phyloP scores from a whole-genome alignment of 495 filamentous ascomycete species.

The Elaphomyces granulatus region DNA sequence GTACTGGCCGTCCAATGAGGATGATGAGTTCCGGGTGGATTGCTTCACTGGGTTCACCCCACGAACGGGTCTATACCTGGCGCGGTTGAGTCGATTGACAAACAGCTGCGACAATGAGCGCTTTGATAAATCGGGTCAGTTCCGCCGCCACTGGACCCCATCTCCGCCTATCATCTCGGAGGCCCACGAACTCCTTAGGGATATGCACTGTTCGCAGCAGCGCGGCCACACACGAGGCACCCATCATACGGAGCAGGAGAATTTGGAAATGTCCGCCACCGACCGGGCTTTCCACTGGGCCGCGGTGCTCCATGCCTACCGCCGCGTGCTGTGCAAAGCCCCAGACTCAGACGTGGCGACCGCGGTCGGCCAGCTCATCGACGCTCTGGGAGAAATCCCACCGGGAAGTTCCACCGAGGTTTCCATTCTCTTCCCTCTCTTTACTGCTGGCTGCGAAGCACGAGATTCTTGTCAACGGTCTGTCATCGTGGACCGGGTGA shows the following conservation, averaged over 20 bases:
- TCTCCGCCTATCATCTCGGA: slow-evolving; percentile 34
- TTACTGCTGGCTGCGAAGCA: slow-evolving; percentile 71
- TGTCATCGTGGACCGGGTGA: slow-evolving; percentile 52
- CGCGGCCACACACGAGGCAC: slow-evolving; percentile 17
- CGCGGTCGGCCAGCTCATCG: slow-evolving; percentile 48
- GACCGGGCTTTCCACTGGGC: slow-evolving; percentile 74
- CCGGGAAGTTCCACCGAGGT: slow-evolving; percentile 57
- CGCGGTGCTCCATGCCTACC: slow-evolving; percentile 61
- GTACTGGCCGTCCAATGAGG: slow-evolving; percentile 35
- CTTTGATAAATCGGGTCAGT: slow-evolving; percentile 41
- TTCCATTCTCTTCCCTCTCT: slow-evolving; percentile 69
- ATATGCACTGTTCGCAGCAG: slow-evolving; percentile 28
- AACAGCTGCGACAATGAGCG: slow-evolving; percentile 54
- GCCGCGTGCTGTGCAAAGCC: slow-evolving; percentile 51
- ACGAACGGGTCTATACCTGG: slow-evolving; percentile 54
- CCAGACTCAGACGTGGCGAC: slow-evolving; percentile 43
- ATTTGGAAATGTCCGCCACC: slow-evolving; percentile 54
- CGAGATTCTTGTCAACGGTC: slow-evolving; percentile 36
- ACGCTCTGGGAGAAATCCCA: slow-evolving; percentile 46
- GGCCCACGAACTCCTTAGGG: slow-evolving; percentile 40
- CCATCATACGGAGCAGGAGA: slow-evolving; percentile 23
- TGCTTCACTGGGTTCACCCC: slow-evolving; percentile 71
- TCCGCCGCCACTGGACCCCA: slow-evolving; percentile 44
- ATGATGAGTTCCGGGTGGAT: slow-evolving; percentile 53
- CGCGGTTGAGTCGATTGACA: slow-evolving; percentile 58